These are phyloP conservation scores for Fusarium anguioides DNA, from an alignment of 2,329 filamentous ascomycete genomes.

Conservation along the genomic window DNA sequence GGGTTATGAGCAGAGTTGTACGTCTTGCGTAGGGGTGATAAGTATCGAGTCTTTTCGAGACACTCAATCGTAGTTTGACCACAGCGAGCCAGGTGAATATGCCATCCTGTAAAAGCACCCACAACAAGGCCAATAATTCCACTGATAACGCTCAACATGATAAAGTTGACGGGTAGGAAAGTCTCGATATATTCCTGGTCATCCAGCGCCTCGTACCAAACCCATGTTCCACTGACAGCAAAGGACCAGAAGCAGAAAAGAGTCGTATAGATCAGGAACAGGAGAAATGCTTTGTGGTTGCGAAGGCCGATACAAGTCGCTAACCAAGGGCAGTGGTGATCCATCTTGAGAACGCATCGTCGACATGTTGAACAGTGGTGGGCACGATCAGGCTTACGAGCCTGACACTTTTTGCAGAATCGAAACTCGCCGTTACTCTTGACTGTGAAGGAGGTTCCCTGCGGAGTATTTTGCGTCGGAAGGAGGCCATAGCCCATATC, in stretches of 20 bases:
- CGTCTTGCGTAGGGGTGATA: slow-evolving; percentile 80
- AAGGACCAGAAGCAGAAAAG: slow-evolving; percentile 88
- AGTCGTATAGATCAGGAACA: slow-evolving; percentile 91
- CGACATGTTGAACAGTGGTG: slow-evolving; percentile 97
- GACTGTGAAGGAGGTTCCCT: slow-evolving; percentile 83
- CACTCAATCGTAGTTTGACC: slow-evolving; percentile 97
- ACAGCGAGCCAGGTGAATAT: slow-evolving; percentile 80
- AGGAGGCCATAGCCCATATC: slow-evolving; percentile 80
- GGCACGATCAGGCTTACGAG: slow-evolving; percentile 91
- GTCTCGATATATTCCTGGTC: slow-evolving; percentile 78
- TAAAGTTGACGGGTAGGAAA: slow-evolving; percentile 88
- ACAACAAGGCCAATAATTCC: slow-evolving; percentile 94
- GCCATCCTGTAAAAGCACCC: slow-evolving; percentile 90
- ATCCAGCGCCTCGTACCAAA: slow-evolving; percentile 83
- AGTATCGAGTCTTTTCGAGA: slow-evolving; percentile 93
- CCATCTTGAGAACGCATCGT: slow-evolving; percentile 98
- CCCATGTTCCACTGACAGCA: slow-evolving; percentile 80
- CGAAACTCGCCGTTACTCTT: slow-evolving; percentile 88
- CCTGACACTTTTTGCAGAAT: slow-evolving; percentile 98
- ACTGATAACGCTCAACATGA: slow-evolving; percentile 85
- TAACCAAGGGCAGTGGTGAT: slow-evolving; percentile 98
- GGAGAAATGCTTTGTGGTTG: slow-evolving; percentile 95
- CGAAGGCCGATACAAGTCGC: slow-evolving; percentile 92
- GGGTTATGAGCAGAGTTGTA: slow-evolving; percentile 70
- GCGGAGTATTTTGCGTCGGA: slow-evolving; percentile 73